A percentile compares a stretch with the other conserved stretches of the same genome.
Evolutionary conservation across 768 basidiomycete genomes (phyloP).

Genomic region (Termitomyces eurrhizus): DNA sequence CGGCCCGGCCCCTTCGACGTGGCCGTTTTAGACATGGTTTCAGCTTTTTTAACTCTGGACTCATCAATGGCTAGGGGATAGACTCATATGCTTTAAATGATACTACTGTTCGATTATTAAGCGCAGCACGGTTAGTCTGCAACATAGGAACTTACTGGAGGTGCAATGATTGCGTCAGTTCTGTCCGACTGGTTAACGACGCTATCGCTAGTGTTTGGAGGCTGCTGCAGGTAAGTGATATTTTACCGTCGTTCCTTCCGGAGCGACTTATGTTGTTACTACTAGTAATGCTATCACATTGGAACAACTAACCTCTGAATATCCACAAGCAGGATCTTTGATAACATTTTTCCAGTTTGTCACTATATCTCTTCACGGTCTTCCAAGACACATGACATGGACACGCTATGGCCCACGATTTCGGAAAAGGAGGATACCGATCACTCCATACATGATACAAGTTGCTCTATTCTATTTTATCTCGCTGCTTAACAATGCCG

Average conservation of each 20-base stretch:
- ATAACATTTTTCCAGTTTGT: constrained; percentile 88
- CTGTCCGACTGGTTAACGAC: constrained; percentile 55
- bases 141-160: background rate
- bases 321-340: constrained; percentile 73
- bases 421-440: constrained; percentile 62
- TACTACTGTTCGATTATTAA: background rate
- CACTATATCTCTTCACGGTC: constrained; percentile 67
- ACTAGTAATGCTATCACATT: constrained; percentile 73
- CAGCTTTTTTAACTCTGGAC: background rate
- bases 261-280: background rate
- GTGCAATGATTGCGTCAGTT: constrained; percentile 7
- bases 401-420: constrained; percentile 49
- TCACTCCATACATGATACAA: constrained; percentile 72
- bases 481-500: constrained; percentile 86
- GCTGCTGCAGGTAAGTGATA: constrained; percentile 70
- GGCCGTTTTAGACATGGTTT: background rate
- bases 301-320: constrained; percentile 65
- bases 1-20: constrained; percentile 7
- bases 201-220: constrained; percentile 78
- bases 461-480: constrained; percentile 77
- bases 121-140: background rate
- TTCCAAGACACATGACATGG: constrained; percentile 60
- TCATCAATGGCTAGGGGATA: background rate
- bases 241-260: background rate
- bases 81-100: background rate